Evolutionary conservation across 1,284 basidiomycete genomes (phyloP), one percentile per base, ranked within the genome.

Genomic region (Sphaerobolus stellatus): DNA sequence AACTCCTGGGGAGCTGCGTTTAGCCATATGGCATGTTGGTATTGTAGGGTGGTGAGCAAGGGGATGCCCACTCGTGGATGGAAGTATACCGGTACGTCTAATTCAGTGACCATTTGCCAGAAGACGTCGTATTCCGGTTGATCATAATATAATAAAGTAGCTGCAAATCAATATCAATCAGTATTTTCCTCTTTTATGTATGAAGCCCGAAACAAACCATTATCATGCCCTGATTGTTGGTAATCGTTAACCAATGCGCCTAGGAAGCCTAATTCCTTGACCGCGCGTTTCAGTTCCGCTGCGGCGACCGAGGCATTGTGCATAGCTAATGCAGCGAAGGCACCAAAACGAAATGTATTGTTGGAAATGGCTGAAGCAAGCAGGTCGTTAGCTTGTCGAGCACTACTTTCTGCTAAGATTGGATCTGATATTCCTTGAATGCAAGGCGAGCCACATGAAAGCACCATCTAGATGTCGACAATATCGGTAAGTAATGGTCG

Each of bases 111-210:
- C 58, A 66, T 69, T 56, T 75, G 58, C 75, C 75, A 77, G 58
- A 77, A 77, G n/a, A 69, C 67, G 49, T 77, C 75, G 51, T 71
- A 77, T 55, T 73, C 68, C 6, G 74, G 73, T 49, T 73, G 71
- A 55, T 77, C 75, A 50, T 75, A 77, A 56, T 65, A 77, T 11
- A 77, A 61, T 1, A 75, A 60, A 1, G 72, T 75, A 47, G 24
- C 20, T 28, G 29, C 38, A 34, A 46, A 22, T n/a, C 28, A 4
- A 48, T 30, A 27, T 14, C 2, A n/a, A 1, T 43, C 41, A 43
- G 41, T 14, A 14, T 7, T 24, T 6, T 7, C 22, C 13, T 43
- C 6, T 38, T 5, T 4, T 7, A 7, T n/a, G 36, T n/a, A 43
- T 11, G 28, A 43, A 43, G 14, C 28, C 28, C 14, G 51, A 48